Evolutionary conservation across 2,329 filamentous ascomycete species (phyloP).

Genomic region (Beauveria sp.): DNA sequence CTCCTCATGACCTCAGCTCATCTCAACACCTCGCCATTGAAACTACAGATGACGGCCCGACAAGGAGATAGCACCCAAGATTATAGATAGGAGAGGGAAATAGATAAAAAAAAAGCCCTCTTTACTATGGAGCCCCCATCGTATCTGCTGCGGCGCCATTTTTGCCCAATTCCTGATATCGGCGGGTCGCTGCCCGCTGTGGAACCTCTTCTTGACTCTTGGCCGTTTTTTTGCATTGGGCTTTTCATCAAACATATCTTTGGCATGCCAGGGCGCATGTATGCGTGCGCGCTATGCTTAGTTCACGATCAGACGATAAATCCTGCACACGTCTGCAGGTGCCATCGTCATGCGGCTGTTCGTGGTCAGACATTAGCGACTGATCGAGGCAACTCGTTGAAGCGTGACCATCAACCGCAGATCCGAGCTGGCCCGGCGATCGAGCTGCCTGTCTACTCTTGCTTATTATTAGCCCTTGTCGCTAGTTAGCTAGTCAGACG

Average conservation of each 20-base stretch:
- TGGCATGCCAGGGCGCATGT: background rate
- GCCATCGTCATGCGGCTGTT: background rate
- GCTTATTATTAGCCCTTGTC: no score
- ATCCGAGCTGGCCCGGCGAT: background rate
- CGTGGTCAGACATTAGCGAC: no score
- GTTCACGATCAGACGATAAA: background rate
- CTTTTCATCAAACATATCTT: background rate
- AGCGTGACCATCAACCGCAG: no score
- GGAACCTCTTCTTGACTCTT: background rate
- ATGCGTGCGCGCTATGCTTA: no score
- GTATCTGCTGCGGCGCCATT: slow-evolving; percentile 6
- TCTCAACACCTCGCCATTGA: background rate
- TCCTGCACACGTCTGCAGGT: background rate
- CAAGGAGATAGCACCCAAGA: background rate
- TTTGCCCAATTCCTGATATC: slow-evolving; percentile 1
- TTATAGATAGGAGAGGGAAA: background rate
- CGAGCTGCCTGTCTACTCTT: background rate
- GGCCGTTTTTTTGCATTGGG: background rate
- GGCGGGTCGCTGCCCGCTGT: slow-evolving; percentile 10
- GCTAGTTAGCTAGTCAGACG: background rate
- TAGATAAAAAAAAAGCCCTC: background rate
- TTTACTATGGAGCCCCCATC: slow-evolving; percentile 7
- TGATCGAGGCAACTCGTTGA: no score
- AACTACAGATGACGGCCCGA: background rate
- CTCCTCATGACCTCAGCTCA: background rate